phyloP scores from a whole-genome alignment of 2,329 filamentous ascomycete species.

The Scorias spongiosa region DNA sequence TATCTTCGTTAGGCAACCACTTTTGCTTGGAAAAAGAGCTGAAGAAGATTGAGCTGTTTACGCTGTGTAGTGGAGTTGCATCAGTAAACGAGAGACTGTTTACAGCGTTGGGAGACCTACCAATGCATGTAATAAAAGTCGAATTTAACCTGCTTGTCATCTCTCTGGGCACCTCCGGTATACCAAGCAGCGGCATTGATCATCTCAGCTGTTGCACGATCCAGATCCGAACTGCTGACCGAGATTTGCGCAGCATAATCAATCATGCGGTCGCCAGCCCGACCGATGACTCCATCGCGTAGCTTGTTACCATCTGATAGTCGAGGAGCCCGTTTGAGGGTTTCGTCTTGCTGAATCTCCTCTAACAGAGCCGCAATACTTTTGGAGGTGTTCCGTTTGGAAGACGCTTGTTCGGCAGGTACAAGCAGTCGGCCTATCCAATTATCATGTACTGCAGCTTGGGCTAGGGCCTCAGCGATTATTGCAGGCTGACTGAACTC shows the following conservation, averaged over 20 bases:
- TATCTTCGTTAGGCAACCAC: constrained; percentile 46
- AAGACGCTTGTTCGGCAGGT: constrained; percentile 34
- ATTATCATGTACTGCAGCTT: constrained; percentile 53
- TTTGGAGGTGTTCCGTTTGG: constrained; percentile 13
- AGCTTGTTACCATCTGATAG: constrained; percentile 48
- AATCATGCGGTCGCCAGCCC: constrained; percentile 48
- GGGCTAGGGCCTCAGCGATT: constrained; percentile 64
- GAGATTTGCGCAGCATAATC: constrained; percentile 40
- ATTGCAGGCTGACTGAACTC: constrained; percentile 73
- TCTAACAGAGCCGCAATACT: constrained; percentile 46
- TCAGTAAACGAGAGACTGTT: neutral
- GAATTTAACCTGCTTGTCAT: constrained; percentile 51
- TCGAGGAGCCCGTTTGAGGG: constrained; percentile 38
- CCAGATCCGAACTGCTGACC: constrained; percentile 38
- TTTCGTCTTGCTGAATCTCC: constrained; percentile 40
- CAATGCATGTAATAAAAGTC: constrained; percentile 61
- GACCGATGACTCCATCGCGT: constrained; percentile 51
- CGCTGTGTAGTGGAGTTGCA: constrained; percentile 38
- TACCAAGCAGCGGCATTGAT: constrained; percentile 48
- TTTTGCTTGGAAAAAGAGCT: constrained; percentile 42
- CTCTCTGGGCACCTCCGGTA: constrained; percentile 46
- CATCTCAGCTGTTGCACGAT: constrained; percentile 49
- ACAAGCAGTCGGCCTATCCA: constrained; percentile 42
- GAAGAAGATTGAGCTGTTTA: constrained; percentile 66
- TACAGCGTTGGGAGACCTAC: neutral